Base-by-base conservation (phyloP, 306 rosid species). In the Cucurbita argyrosperma region DNA sequence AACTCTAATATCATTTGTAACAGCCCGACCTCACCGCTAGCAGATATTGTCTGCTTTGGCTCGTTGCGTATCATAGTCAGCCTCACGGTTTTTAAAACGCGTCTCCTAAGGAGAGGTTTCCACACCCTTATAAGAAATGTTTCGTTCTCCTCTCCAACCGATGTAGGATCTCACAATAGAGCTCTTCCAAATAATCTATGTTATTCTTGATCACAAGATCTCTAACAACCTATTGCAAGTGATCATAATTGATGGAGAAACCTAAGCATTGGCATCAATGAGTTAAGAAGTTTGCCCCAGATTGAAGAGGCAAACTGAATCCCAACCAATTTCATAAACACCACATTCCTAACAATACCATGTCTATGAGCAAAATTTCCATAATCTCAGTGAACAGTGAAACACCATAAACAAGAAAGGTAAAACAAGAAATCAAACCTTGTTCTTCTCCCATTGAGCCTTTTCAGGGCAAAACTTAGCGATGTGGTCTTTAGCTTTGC, bases 401-500 rank as follows among this genome's bases (percentile, higher is more conserved):
- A 46, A 47, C 73, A 19, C 11, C 57, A 47, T 11, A 68, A 67
- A 13, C 18, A 26, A 3, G 6, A 21, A 66, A 26, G n/a, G 55
- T n/a, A 38, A 9, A 37, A 15, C 19, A 38, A 15, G 40, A 47
- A 23, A 40, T 0, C 10, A 56, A 47, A 87, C 90, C 88, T 83
- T 94, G 75, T 90, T 84, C 76, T 77, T 90, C 46, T 94, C 98
- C 96, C 96, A 89, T 67, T 85, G 82, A 75, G 88, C 86, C 74
- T 88, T 84, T 62, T 88, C 43, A 5, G 92, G 83, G 57, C 98
- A 94, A 50, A 85, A 80, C 81, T 89, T 94, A 50, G 98, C 96
- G 45, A 94, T 88, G 72, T 94, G 98, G 19, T 90, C 90, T 19
- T 59, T 71, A 42, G 84, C 84, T 74, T 82, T 88, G 72, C 97